Percentiles rank a stretch among this genome's conserved stretches.
Conservation (phyloP, 2,329 filamentous ascomycete genomes). For the Fusarium sp. region DNA sequence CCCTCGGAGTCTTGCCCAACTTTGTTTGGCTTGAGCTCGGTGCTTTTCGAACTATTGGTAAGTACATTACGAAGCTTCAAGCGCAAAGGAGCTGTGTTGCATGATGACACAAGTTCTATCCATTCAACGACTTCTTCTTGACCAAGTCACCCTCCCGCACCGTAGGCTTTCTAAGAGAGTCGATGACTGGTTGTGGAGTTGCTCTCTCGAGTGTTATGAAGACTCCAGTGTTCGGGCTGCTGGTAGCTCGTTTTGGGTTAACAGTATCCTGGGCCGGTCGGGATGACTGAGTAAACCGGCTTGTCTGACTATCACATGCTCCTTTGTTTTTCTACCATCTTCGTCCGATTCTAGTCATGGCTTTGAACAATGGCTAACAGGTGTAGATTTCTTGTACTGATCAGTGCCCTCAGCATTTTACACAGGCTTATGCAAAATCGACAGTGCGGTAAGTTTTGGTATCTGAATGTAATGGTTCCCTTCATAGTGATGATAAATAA, state of each 20-base stretch:
- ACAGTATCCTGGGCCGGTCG: conserved; percentile 63
- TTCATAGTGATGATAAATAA: not conserved
- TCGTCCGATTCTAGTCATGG: not conserved
- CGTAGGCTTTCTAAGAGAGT: conserved; percentile 59
- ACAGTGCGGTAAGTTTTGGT: not conserved
- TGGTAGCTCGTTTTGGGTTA: conserved; percentile 67
- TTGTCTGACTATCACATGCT: conserved; percentile 61
- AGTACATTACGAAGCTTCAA: conserved; percentile 15
- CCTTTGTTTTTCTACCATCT: conserved; percentile 1
- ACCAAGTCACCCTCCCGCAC: conserved; percentile 81
- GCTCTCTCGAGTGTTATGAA: conserved; percentile 63
- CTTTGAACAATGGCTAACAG: conserved; percentile 23
- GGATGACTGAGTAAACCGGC: conserved; percentile 76
- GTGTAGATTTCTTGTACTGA: conserved; percentile 4
- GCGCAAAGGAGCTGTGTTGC: conserved; percentile 12
- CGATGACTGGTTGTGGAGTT: conserved; percentile 84
- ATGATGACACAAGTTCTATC: conserved; percentile 72
- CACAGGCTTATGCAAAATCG: not conserved
- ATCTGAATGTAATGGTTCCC: not conserved
- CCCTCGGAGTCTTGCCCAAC: no score
- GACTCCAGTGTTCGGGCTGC: conserved; percentile 66
- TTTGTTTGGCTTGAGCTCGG: no score
- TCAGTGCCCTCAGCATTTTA: not conserved
- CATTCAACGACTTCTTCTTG: conserved; percentile 77
- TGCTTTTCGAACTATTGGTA: conserved; percentile 6